Evolutionary conservation across 2,329 filamentous ascomycete species (phyloP).

Genomic region (Pseudopyricularia javanii): DNA sequence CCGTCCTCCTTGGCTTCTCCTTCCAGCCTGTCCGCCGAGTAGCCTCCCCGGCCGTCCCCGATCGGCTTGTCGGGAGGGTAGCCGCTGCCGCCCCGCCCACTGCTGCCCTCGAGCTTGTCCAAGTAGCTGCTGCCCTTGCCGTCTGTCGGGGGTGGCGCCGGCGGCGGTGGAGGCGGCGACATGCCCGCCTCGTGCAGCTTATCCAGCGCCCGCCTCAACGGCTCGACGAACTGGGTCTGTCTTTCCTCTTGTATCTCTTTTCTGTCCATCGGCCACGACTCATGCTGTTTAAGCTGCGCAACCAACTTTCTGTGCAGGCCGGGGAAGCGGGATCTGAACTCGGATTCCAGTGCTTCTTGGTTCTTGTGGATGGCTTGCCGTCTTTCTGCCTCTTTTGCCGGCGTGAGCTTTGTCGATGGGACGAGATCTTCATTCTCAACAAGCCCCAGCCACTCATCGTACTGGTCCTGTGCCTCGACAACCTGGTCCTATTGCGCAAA

Average conservation of each 20-base stretch:
- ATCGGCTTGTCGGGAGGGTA: not conserved
- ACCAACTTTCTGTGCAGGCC: constrained; percentile 31
- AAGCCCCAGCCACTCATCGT: constrained; percentile 29
- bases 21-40: constrained; percentile 1
- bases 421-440: constrained; percentile 30
- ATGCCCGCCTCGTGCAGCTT: constrained; percentile 17
- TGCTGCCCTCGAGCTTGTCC: constrained; percentile 7
- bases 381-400: constrained; percentile 25
- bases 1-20: constrained; percentile 9
- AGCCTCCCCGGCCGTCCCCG: not conserved
- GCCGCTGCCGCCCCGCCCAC: not conserved
- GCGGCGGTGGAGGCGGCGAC: constrained; percentile 2
- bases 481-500: constrained; percentile 7
- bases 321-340: constrained; percentile 32
- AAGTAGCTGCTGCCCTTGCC: constrained; percentile 5
- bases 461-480: constrained; percentile 22
- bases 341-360: constrained; percentile 34
- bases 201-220: constrained; percentile 17
- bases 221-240: constrained; percentile 14
- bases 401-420: constrained; percentile 22
- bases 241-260: constrained; percentile 10
- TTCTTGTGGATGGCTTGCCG: constrained; percentile 26
- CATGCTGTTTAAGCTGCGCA: constrained; percentile 15
- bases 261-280: constrained; percentile 3
- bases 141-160: constrained; percentile 1